A percentile compares a stretch with the other conserved stretches of the same genome.
Conservation (phyloP, 2,329 filamentous ascomycete species). For the Pestalotiopsis sp. region DNA sequence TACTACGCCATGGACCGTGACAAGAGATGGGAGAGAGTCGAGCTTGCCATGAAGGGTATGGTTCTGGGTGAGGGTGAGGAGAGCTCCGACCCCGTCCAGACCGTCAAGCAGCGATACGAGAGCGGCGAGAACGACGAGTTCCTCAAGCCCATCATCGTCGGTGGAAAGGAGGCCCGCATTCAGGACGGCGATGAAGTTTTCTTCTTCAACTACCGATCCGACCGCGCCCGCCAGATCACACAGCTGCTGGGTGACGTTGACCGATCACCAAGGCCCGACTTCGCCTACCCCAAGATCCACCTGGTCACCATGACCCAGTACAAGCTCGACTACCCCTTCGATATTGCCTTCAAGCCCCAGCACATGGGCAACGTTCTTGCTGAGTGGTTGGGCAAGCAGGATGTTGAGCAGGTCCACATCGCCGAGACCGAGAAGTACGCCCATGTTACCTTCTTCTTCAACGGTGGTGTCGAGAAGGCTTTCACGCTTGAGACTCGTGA, state of each 20-base stretch:
- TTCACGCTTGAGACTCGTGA: slow-evolving; percentile 92
- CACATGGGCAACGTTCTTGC: slow-evolving; percentile 98
- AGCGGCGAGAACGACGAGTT: slow-evolving; percentile 95
- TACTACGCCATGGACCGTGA: slow-evolving; percentile 99
- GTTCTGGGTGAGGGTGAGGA: slow-evolving; percentile 85
- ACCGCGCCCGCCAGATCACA: slow-evolving; percentile 94
- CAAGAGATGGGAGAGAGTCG: slow-evolving; percentile 96
- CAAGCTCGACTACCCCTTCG: slow-evolving; percentile 93
- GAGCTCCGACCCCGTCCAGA: slow-evolving; percentile 80
- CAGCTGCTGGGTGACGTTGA: slow-evolving; percentile 92
- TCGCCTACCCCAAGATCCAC: slow-evolving; percentile 89
- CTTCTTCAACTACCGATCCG: slow-evolving; percentile 99
- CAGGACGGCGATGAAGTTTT: slow-evolving; percentile 93
- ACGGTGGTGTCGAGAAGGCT: slow-evolving; percentile 95
- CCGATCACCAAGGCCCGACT: slow-evolving; percentile 86
- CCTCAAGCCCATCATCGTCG: slow-evolving; percentile 94
- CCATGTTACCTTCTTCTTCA: slow-evolving; percentile 99
- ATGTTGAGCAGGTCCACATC: slow-evolving; percentile 90
- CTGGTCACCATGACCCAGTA: slow-evolving; percentile 98
- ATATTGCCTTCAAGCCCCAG: slow-evolving; percentile 90
- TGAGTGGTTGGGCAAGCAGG: slow-evolving; percentile 91
- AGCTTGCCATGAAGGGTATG: slow-evolving; percentile 86
- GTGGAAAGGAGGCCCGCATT: slow-evolving; percentile 82
- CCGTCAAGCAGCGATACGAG: slow-evolving; percentile 85
- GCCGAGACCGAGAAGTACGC: slow-evolving; percentile 99